Base-by-base conservation (phyloP, 2,329 filamentous ascomycete species). In the Diplodia mutila region DNA sequence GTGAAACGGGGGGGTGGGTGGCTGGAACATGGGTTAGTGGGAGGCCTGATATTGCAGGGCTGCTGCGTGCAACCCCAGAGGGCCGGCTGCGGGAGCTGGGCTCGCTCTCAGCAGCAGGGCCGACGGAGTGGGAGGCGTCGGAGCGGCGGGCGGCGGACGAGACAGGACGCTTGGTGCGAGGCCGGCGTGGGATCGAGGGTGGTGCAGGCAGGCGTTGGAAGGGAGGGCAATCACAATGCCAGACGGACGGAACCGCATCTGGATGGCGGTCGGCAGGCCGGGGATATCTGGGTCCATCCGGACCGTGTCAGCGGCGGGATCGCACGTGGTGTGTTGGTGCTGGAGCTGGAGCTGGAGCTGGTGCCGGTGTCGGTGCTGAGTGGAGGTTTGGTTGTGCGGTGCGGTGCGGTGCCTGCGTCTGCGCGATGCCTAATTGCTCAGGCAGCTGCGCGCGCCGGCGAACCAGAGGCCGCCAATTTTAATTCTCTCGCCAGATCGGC, bases 21-120 rank as follows among this genome's bases (percentile, higher is more conserved):
- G 65, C 54, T 67, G 65, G 65, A 67, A 67, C 65, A 61, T 49
- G 65, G 52, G 54, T 54, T 67, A 67, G 65, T 67, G 65, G 65
- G 65, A 61, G 65, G 65, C 65, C 65, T 67, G 53, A 67, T 48
- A 66, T 66, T 49, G 52, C 64, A 57, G 64, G 52, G 64, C 64
- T 66, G 52, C 51, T 66, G 52, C 63, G 52, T 66, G 52, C 64
- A 66, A 66, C 64, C 64, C 64, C 64, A 66, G 64, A 66, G 34
- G 37, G 39, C 37, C 57, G 18, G 25, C 39, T 25, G 34, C 57
- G 57, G 57, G 42, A 63, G 59, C 42, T 37, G 37, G 29, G 16
- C 29, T 51, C 27, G 12, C 27, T 34, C 42, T 32, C 34, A 63
- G 59, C 46, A 63, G 59, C 59, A 63, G 59, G 46, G 59, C 59